A percentile compares a stretch with the other conserved stretches of the same genome.
Conservation (phyloP, 2,329 filamentous ascomycete genomes). For the Sporothrix euskadiensis region DNA sequence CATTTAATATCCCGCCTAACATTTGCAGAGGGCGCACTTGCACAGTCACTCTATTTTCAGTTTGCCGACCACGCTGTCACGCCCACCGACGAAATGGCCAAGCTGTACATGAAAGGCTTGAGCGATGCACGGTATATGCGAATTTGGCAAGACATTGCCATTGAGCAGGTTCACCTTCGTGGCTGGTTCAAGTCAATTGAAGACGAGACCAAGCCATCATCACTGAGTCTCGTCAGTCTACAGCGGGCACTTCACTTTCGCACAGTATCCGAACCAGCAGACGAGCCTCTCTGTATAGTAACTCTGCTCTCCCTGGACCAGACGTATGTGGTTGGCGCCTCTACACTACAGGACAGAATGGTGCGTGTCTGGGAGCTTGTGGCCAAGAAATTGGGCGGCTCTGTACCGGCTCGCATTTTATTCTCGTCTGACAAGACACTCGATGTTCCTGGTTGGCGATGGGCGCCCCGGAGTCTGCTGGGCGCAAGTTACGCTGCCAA, state of each 20-base stretch:
- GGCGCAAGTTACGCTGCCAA: not conserved
- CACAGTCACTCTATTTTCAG: conserved; percentile 24
- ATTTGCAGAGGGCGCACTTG: conserved; percentile 18
- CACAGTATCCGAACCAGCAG: conserved; percentile 20
- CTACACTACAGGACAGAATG: conserved; percentile 18
- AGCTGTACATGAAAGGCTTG: not conserved
- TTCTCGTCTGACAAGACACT: conserved; percentile 21
- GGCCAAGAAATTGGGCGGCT: not conserved
- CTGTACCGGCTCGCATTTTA: conserved; percentile 3
- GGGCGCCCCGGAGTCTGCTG: conserved; percentile 19
- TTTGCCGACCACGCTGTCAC: conserved; percentile 13
- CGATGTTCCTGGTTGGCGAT: conserved; percentile 19
- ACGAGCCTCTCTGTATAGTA: conserved; percentile 23
- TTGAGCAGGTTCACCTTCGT: conserved; percentile 12
- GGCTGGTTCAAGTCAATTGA: conserved; percentile 9
- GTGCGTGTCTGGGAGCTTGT: conserved; percentile 18
- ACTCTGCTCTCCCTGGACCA: conserved; percentile 18
- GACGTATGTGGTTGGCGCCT: not conserved
- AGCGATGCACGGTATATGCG: conserved; percentile 19
- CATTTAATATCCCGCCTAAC: not conserved
- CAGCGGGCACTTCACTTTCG: conserved; percentile 23
- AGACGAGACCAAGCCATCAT: not conserved
- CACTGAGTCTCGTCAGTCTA: not conserved
- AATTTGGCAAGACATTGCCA: conserved; percentile 20
- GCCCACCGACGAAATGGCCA: not conserved